Evolutionary conservation across 163 green algal species (phyloP).

Genomic region (Chlorella variabilis): DNA sequence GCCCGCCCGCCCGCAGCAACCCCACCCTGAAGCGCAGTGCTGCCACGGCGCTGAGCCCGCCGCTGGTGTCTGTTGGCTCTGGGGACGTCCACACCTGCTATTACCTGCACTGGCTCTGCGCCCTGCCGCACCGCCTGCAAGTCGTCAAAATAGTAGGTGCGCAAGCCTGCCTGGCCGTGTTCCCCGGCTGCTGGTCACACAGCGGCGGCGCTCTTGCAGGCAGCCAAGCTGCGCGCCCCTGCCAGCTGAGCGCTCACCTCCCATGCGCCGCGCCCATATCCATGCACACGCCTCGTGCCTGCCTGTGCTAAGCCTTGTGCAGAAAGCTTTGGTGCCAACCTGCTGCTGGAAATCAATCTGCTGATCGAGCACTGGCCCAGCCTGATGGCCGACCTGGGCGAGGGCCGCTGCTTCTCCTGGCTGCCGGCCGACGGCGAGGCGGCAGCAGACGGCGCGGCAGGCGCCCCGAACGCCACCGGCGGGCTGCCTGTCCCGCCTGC

Average conservation of each 20-base stretch:
- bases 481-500: neutral
- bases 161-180: neutral
- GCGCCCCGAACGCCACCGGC: neutral
- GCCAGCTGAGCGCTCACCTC: too few relatives aligned
- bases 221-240: too few relatives aligned
- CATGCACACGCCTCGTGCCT: too few relatives aligned
- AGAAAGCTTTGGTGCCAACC: conserved; percentile 14
- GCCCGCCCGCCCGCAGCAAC: neutral
- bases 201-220: too few relatives aligned
- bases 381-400: neutral
- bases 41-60: neutral
- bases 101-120: conserved; percentile 20
- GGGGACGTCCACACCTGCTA: neutral
- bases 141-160: neutral
- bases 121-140: neutral
- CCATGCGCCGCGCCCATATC: too few relatives aligned
- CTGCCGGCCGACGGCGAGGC: neutral
- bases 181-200: neutral
- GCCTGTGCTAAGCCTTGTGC: neutral
- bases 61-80: neutral
- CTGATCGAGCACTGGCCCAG: neutral
- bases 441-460: neutral
- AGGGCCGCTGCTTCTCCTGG: conserved; percentile 8
- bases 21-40: neutral
- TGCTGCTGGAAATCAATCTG: neutral